These are phyloP conservation scores for Arachnomyces sp. DNA, from an alignment of 2,329 filamentous ascomycete species.

Conservation along the genomic window DNA sequence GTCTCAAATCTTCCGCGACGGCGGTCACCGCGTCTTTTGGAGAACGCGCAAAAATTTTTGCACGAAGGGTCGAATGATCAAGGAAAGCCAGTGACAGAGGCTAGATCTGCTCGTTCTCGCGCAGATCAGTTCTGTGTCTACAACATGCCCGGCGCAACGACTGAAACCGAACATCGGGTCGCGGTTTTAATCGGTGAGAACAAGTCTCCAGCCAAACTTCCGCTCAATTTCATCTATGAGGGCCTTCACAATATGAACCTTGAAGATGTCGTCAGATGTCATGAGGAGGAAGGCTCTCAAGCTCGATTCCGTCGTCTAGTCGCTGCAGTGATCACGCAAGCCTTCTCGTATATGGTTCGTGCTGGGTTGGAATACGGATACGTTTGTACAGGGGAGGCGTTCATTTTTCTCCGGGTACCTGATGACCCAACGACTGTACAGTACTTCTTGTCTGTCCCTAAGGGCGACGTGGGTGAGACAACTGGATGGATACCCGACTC, in stretches of 20 bases:
- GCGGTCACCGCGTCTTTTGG: constrained; percentile 1
- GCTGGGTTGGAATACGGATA: constrained; percentile 38
- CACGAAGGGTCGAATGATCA: not conserved
- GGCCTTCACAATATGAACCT: constrained; percentile 36
- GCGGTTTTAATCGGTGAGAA: constrained; percentile 31
- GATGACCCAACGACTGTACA: constrained; percentile 22
- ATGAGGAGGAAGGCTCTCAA: constrained; percentile 24
- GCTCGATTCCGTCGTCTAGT: constrained; percentile 31
- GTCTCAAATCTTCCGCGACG: no score
- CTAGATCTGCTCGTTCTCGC: constrained; percentile 10
- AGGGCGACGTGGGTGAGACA: constrained; percentile 20
- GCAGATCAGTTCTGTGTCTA: constrained; percentile 3
- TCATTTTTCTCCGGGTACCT: constrained; percentile 35
- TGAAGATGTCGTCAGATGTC: constrained; percentile 26
- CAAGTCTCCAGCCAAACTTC: constrained; percentile 42
- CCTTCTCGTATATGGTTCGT: constrained; percentile 45
- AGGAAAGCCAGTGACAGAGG: not conserved
- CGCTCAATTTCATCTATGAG: constrained; percentile 33
- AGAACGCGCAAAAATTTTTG: not conserved
- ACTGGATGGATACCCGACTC: constrained; percentile 13
- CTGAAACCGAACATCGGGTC: constrained; percentile 8
- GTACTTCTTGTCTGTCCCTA: constrained; percentile 26
- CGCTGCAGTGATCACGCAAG: constrained; percentile 38
- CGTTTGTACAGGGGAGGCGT: constrained; percentile 37
- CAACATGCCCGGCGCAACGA: constrained; percentile 3